Base-by-base conservation (phyloP, 148 eudicot genomes). In the Nepenthes mirabilis region DNA sequence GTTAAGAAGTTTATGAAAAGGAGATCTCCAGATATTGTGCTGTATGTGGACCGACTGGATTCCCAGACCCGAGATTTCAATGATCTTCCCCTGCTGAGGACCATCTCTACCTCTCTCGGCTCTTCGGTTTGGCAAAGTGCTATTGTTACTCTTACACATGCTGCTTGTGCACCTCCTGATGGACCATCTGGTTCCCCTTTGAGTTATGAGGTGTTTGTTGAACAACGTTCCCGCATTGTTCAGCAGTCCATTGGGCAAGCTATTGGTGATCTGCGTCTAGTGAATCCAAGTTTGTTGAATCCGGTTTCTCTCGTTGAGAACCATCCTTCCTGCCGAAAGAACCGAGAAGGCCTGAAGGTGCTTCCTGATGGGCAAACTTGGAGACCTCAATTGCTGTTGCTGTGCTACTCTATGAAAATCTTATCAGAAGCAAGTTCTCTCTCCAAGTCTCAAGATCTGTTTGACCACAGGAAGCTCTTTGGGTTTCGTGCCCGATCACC, bases 361-460 rank as follows among this genome's bases (percentile, higher is more conserved):
- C 95, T 93, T 48, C 99, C 97, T 12, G 89, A 93, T 78, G 99
- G 99, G 60, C 95, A 84, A 70, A 80, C 81, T 32, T 93, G 99
- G 99, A 84, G 85, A 52, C 91, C 99, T 5, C 97, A 93, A 58
- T 62, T 93, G 63, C 56, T 93, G 70, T 65, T 93, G 63, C 56
- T 93, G 59, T 82, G 95, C 67, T 93, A 80, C 81, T 93, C 99
- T 5, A 71, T 86, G 81, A 93, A 89, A 73, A 84, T 93, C 33
- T 72, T 93, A 37, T 72, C 97, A 0, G 91, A 89, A 67, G 96
- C 97, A 52, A 86, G 54, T 68, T 72, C 80, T 1, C 55, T 76
- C 14, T 74, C 87, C 33, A 93, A 93, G 55, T 79, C 97, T 47
- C 85, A 82, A 63, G 97, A 93, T 14, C 78, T 82, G 37, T 69